Base-by-base conservation (phyloP, 345 rosid species). In the Pelargonium nanum region DNA sequence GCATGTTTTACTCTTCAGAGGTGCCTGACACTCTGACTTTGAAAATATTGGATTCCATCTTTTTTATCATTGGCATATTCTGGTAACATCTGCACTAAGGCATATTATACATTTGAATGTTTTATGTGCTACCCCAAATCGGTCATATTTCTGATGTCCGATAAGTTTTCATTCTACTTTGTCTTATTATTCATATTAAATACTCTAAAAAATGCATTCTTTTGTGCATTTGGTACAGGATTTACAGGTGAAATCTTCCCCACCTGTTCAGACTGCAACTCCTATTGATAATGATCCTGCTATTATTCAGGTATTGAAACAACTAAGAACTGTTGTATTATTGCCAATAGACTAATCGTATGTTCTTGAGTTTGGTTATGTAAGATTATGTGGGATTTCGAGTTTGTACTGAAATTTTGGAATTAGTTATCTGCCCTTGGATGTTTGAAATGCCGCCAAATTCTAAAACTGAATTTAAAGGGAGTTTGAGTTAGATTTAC, bases 211-310 rank as follows among this genome's bases (percentile, higher is more conserved):
- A 40, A 40, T 12, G 15, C 48, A 10, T 25, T n/a, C 13, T 12
- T 12, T 59, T 34, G 17, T 40, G 1, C 25, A 30, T 12, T 15
- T 15, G 15, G 57, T 68, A 56, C 68, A 78, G 85, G 80, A 78
- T 64, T 66, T 81, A 68, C 77, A 78, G 60, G 80, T 75, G 3
- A 77, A 68, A 66, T 48, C 80, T 21, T 54, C 71, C 17, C 81
- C 71, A 2, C 58, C 73, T 60, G 66, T 44, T 4, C 74, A 61
- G 23, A 52, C 55, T 52, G 74, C 65, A 55, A 72, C 72, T 51
- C 81, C 63, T 57, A 48, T 72, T 12, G 20, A 53, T 59, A 26
- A 57, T 65, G 84, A 74, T 60, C 74, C 81, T 53, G 75, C 81
- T 53, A 72, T 72, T 48, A 72, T 77, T 65, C 79, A 75, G 80